phyloP scores from a whole-genome alignment of 352 stramenopile species.

The Pythium graminicola region DNA sequence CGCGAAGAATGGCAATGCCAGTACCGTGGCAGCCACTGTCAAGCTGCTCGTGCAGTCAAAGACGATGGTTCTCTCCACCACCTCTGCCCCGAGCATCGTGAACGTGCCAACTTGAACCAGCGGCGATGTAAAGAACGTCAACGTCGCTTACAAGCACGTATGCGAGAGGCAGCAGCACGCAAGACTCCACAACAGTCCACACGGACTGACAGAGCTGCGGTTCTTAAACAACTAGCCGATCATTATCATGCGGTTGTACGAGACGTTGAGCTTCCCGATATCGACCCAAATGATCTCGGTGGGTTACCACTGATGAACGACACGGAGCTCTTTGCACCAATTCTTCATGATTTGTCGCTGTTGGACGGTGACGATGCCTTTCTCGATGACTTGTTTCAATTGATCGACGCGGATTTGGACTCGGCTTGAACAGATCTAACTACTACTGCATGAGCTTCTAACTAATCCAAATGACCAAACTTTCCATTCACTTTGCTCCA shows the following conservation, averaged over 20 bases:
- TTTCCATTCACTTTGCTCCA: no score
- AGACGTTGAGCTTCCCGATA: not conserved
- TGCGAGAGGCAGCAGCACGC: not conserved
- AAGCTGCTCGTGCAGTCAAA: slow-evolving; percentile 43
- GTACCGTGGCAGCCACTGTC: slow-evolving; percentile 45
- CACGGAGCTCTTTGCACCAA: slow-evolving; percentile 4
- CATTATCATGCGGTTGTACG: not conserved
- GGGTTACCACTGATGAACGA: slow-evolving; percentile 1
- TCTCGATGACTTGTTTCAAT: no score
- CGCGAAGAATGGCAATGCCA: slow-evolving; percentile 31
- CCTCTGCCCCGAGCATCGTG: slow-evolving; percentile 53
- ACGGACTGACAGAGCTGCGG: no score
- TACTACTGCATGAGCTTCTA: no score
- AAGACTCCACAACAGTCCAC: not conserved
- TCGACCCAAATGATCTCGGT: not conserved
- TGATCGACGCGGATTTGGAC: no score
- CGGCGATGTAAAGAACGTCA: slow-evolving; percentile 33
- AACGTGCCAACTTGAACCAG: slow-evolving; percentile 51
- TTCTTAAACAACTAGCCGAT: not conserved
- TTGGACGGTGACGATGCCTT: not conserved
- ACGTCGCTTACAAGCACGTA: slow-evolving; percentile 9
- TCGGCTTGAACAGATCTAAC: no score
- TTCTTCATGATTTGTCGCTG: no score
- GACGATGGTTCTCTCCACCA: slow-evolving; percentile 49
- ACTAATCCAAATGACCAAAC: no score